phyloP scores from a whole-genome alignment of 495 filamentous ascomycete genomes.

The Penicillium longicatenatum region DNA sequence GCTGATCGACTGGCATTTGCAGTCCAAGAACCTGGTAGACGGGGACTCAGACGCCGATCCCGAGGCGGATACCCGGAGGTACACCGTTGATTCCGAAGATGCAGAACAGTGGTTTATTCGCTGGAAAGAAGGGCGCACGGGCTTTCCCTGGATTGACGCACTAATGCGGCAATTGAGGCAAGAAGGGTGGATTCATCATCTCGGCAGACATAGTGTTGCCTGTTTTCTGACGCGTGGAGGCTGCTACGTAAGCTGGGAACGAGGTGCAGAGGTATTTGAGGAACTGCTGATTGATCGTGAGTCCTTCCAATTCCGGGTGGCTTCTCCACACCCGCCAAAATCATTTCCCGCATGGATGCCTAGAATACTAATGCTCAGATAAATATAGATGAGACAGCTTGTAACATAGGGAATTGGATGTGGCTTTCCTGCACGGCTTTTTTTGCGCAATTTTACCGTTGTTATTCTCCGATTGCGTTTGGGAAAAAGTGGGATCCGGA shows the following conservation, averaged over 20 bases:
- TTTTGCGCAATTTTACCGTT: slow-evolving; percentile 63
- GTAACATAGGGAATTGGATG: slow-evolving; percentile 73
- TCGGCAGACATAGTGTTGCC: slow-evolving; percentile 70
- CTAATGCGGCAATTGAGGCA: slow-evolving; percentile 69
- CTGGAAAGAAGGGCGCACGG: slow-evolving; percentile 65
- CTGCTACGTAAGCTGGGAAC: slow-evolving; percentile 73
- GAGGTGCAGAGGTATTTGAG: slow-evolving; percentile 73
- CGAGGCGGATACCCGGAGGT: slow-evolving; percentile 28
- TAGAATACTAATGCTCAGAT: neutral
- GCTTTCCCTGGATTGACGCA: slow-evolving; percentile 75
- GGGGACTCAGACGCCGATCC: neutral
- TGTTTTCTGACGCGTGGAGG: slow-evolving; percentile 73
- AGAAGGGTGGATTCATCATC: slow-evolving; percentile 76
- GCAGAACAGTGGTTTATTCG: slow-evolving; percentile 64
- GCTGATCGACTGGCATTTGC: slow-evolving; percentile 73
- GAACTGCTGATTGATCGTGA: slow-evolving; percentile 66
- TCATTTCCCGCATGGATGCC: neutral
- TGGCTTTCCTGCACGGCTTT: slow-evolving; percentile 76
- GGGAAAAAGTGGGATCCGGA: slow-evolving; percentile 67
- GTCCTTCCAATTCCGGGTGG: neutral
- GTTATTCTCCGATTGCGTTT: slow-evolving; percentile 67
- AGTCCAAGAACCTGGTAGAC: slow-evolving; percentile 47
- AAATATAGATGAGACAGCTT: slow-evolving; percentile 59
- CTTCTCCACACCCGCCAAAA: neutral
- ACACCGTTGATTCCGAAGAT: slow-evolving; percentile 55